These are phyloP conservation scores for Emergomyces africanus DNA, from an alignment of 2,329 filamentous ascomycete species.

Conservation along the genomic window DNA sequence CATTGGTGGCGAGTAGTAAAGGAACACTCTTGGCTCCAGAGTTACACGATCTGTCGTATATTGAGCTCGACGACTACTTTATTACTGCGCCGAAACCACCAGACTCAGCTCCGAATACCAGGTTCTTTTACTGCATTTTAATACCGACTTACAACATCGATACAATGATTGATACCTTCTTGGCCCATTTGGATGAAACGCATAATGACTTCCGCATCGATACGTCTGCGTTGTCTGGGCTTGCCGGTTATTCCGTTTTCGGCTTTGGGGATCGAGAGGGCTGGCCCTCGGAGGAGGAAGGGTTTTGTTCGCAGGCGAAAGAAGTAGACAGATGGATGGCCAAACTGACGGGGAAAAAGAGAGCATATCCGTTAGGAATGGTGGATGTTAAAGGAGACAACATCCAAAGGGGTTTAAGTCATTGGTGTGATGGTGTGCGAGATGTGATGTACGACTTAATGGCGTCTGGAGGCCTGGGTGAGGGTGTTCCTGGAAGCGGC, in stretches of 20 bases:
- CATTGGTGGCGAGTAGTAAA: slow-evolving; percentile 11
- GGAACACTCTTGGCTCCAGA: slow-evolving; percentile 43
- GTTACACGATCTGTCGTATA: slow-evolving; percentile 65
- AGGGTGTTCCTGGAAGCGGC: slow-evolving; percentile 66
- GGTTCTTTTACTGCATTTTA: slow-evolving; percentile 71
- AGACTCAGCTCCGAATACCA: slow-evolving; percentile 34
- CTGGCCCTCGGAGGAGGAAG: slow-evolving; percentile 82
- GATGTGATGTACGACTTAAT: slow-evolving; percentile 53
- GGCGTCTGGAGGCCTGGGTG: slow-evolving; percentile 40
- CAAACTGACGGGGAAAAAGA: slow-evolving; percentile 74
- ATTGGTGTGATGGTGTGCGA: slow-evolving; percentile 66
- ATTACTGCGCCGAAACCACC: slow-evolving; percentile 55
- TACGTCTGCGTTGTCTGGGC: slow-evolving; percentile 60
- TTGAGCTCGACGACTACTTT: slow-evolving; percentile 91
- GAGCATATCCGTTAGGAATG: slow-evolving; percentile 80
- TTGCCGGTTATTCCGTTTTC: slow-evolving; percentile 86
- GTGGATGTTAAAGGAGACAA: slow-evolving; percentile 67
- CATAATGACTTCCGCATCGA: slow-evolving; percentile 97
- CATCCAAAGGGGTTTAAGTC: slow-evolving; percentile 49
- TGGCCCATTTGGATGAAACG: slow-evolving; percentile 79
- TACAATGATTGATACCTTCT: slow-evolving; percentile 73
- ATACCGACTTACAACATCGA: slow-evolving; percentile 93
- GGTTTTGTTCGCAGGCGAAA: slow-evolving; percentile 85
- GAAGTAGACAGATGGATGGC: slow-evolving; percentile 95
- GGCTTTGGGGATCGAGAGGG: slow-evolving; percentile 84